Percentiles rank a stretch among this genome's conserved stretches.
phyloP scores from a whole-genome alignment of 371 early-diverging fungal genomes.

The Chytridiales sp. region DNA sequence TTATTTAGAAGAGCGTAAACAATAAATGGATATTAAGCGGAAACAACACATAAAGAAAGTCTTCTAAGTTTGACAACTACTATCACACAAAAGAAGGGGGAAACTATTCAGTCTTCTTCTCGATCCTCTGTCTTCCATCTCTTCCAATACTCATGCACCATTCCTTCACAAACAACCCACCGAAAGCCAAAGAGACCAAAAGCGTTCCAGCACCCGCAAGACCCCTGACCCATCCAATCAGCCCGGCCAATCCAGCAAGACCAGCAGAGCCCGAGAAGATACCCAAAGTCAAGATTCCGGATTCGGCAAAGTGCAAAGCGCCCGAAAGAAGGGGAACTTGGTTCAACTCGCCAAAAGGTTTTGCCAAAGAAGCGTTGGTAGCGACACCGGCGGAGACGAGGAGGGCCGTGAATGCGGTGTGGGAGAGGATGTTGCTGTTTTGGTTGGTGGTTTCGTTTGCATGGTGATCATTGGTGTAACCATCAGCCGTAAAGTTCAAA shows the following conservation, averaged over 20 bases:
- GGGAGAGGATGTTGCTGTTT: slow-evolving; percentile 2
- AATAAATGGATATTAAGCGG: neutral
- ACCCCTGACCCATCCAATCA: neutral
- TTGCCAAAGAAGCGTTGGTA: too few species aligned
- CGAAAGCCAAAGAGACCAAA: neutral
- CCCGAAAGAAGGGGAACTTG: slow-evolving; percentile 15
- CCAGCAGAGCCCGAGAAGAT: slow-evolving; percentile 10
- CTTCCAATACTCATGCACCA: slow-evolving; percentile 25
- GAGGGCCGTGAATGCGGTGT: slow-evolving; percentile 7
- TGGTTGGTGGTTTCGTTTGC: too few species aligned
- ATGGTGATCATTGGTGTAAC: too few species aligned
- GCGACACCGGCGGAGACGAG: neutral
- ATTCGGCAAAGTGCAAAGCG: slow-evolving; percentile 13
- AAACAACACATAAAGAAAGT: neutral
- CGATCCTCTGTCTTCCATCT: slow-evolving; percentile 26
- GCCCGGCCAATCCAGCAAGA: slow-evolving; percentile 10
- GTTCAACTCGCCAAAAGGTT: slow-evolving; percentile 5
- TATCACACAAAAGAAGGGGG: neutral
- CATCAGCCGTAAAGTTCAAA: too few species aligned
- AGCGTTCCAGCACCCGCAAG: neutral
- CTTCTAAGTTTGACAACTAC: neutral
- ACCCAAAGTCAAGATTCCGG: slow-evolving; percentile 11
- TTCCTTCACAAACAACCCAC: slow-evolving; percentile 4
- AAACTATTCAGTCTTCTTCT: slow-evolving; percentile 14
- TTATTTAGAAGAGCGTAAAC: neutral